Conservation (phyloP, 768 basidiomycete species). For the Leucosporidium creatinivorum region DNA sequence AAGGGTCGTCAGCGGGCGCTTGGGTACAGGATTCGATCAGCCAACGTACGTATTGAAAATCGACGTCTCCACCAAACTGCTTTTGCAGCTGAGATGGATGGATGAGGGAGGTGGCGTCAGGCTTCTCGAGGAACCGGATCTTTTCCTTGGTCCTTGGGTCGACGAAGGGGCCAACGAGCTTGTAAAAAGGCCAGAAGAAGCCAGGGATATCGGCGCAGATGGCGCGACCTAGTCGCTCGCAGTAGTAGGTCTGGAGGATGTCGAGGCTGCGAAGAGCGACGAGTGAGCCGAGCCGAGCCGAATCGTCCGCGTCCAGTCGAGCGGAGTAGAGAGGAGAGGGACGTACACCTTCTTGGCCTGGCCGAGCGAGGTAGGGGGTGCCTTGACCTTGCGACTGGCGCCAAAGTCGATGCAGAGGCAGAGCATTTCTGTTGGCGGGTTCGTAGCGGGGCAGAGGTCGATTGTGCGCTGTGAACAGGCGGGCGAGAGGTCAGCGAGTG, state of each 20-base stretch:
- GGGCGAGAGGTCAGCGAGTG: neutral
- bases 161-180: constrained; percentile 49
- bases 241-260: constrained; percentile 38
- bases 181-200: constrained; percentile 34
- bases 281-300: constrained; percentile 33
- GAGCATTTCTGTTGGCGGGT: constrained; percentile 27
- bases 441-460: constrained; percentile 27
- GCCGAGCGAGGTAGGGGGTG: constrained; percentile 34
- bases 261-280: constrained; percentile 47
- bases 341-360: constrained; percentile 36
- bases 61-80: constrained; percentile 58
- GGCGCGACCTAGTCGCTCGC: constrained; percentile 67
- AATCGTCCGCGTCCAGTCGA: too few relatives aligned
- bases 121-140: constrained; percentile 36
- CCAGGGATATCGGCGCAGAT: constrained; percentile 68
- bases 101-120: constrained; percentile 49
- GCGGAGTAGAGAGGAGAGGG: neutral
- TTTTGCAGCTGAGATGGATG: constrained; percentile 59
- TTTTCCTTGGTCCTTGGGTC: constrained; percentile 61
- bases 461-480: constrained; percentile 18
- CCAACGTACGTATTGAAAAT: constrained; percentile 56
- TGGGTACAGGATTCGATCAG: too few relatives aligned
- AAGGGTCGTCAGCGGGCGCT: constrained; percentile 3
- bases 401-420: constrained; percentile 39
- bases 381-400: constrained; percentile 23